Conservation (phyloP, 805 yeast species). For the Wickerhamomyces chambardii region DNA sequence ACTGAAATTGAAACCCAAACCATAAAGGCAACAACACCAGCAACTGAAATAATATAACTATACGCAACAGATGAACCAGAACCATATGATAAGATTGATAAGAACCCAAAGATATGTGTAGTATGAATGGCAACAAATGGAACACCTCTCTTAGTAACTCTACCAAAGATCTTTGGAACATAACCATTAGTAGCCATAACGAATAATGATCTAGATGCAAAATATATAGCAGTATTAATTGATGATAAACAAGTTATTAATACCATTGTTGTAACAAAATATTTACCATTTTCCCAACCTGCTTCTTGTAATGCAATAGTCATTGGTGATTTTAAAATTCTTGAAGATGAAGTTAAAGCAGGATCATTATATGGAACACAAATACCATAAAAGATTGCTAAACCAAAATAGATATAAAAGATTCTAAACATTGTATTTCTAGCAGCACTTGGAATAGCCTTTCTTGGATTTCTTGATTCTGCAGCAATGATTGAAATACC, state of each 20-base stretch:
- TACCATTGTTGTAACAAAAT: conserved; percentile 59
- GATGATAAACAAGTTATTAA: conserved; percentile 54
- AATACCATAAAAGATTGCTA: conserved; percentile 55
- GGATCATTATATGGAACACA: conserved; percentile 57
- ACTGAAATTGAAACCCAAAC: conserved; percentile 55
- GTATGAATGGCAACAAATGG: conserved; percentile 47
- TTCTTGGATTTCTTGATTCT: conserved; percentile 59
- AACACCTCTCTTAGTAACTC: conserved; percentile 43
- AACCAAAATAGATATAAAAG: conserved; percentile 46
- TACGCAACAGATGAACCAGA: conserved; percentile 45
- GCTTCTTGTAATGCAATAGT: conserved; percentile 55
- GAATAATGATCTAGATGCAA: conserved; percentile 57
- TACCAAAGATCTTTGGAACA: conserved; percentile 41
- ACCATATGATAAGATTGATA: conserved; percentile 47
- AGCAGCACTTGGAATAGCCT: conserved; percentile 57
- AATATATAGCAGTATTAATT: conserved; percentile 52
- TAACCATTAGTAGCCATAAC: conserved; percentile 47
- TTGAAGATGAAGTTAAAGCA: conserved; percentile 22
- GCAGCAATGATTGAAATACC: conserved; percentile 63
- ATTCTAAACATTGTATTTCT: conserved; percentile 55
- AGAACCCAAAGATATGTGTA: conserved; percentile 48
- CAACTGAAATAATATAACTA: conserved; percentile 57
- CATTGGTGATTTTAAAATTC: conserved; percentile 51
- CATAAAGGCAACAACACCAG: conserved; percentile 62
- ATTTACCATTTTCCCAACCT: conserved; percentile 53